These are phyloP conservation scores for Pezicula carpinea DNA, from an alignment of 2,329 filamentous ascomycete species.

Conservation along the genomic window DNA sequence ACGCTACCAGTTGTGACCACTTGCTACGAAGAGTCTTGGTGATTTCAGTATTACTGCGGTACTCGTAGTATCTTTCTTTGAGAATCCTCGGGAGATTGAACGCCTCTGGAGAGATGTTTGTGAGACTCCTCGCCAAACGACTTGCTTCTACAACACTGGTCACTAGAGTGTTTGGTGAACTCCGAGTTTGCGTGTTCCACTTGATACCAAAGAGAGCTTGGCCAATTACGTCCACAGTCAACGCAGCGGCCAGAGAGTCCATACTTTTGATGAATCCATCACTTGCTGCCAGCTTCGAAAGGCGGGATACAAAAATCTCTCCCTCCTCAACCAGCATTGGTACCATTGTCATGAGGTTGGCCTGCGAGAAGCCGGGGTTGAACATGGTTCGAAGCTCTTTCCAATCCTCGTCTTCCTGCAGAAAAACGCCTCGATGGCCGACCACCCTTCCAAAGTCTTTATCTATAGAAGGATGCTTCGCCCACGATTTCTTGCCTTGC, in stretches of 20 bases:
- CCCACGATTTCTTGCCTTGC: slow-evolving; percentile 3
- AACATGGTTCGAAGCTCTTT: slow-evolving; percentile 5
- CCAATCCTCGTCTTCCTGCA: slow-evolving; percentile 10
- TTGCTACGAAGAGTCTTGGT: not conserved
- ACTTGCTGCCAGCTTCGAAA: slow-evolving; percentile 1
- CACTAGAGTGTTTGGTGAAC: not conserved
- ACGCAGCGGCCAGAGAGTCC: slow-evolving; percentile 2
- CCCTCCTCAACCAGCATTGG: slow-evolving; percentile 5
- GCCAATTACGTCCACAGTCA: slow-evolving; percentile 7
- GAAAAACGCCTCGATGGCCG: not conserved
- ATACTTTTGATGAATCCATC: slow-evolving; percentile 3
- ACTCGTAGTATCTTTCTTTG: slow-evolving; percentile 1
- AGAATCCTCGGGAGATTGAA: slow-evolving; percentile 2
- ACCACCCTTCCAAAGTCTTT: not conserved
- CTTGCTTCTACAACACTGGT: slow-evolving; percentile 1
- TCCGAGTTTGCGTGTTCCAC: slow-evolving; percentile 7
- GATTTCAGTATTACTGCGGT: not conserved
- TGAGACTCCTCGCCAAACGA: not conserved
- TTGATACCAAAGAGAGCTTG: slow-evolving; percentile 4
- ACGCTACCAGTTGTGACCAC: not conserved
- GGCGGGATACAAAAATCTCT: slow-evolving; percentile 1
- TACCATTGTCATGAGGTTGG: slow-evolving; percentile 5
- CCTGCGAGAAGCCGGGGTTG: slow-evolving; percentile 5
- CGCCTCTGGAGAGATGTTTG: not conserved
- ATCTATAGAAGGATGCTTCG: slow-evolving; percentile 5